Evolutionary conservation across 371 early-diverging fungal genomes (phyloP).

Genomic region (Mortierella sp.): DNA sequence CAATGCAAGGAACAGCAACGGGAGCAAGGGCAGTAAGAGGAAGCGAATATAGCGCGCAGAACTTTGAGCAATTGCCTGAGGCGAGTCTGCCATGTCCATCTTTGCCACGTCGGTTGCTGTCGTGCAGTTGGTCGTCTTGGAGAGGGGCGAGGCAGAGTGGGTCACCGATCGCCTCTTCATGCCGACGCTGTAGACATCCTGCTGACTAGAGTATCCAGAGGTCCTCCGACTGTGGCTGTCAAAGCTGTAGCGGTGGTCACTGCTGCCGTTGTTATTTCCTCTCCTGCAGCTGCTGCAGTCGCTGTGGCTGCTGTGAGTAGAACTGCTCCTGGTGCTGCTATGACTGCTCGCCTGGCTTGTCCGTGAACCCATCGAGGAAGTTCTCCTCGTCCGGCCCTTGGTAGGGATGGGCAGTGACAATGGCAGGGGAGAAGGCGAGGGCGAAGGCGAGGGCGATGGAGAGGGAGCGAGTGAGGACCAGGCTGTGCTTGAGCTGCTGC

Average conservation of each 20-base stretch:
- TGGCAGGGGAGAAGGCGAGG: conserved; percentile 35
- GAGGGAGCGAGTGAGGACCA: conserved; percentile 18
- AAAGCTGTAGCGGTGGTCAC: background rate
- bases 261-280: background rate
- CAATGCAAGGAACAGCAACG: conserved; percentile 33
- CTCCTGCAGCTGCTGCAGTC: background rate
- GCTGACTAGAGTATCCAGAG: background rate
- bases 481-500: conserved; percentile 31
- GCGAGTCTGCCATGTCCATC: conserved; percentile 21
- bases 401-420: conserved; percentile 22
- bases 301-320: conserved; percentile 5
- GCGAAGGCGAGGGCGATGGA: conserved; percentile 15
- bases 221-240: background rate
- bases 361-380: conserved; percentile 30
- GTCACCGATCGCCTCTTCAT: conserved; percentile 11
- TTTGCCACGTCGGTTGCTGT: conserved; percentile 12
- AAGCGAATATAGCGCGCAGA: conserved; percentile 45
- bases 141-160: conserved; percentile 23
- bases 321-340: conserved; percentile 17
- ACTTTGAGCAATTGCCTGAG: conserved; percentile 30
- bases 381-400: conserved; percentile 30
- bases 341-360: conserved; percentile 26
- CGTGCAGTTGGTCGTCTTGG: background rate
- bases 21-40: conserved; percentile 35
- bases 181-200: background rate